Base-by-base conservation (phyloP, 2,329 filamentous ascomycete species). In the Aureobasidium zeae region DNA sequence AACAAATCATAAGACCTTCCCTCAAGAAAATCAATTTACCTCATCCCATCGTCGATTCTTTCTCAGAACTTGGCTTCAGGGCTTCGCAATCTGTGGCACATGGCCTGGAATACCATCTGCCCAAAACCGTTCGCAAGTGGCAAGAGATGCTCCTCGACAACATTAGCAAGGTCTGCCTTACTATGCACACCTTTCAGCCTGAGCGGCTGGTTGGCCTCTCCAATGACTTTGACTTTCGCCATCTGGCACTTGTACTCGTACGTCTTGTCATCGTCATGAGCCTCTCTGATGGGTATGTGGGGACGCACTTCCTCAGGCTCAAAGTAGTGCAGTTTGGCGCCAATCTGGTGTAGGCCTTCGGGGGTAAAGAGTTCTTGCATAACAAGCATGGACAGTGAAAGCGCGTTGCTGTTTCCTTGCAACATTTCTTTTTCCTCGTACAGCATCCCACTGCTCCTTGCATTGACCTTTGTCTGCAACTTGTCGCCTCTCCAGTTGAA, bases 371-470 rank as follows among this genome's bases (percentile, higher is more conserved):
- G 7, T 13, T 8, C 12, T 21, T 43, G 39, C 21, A 43, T 5
- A 3, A 43, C 5, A 9, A 34, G 4, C 8, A 26, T 19, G n/a
- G 15, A 12, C 9, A 34, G 3, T 7, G 39, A n/a, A n/a, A 12
- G 19, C 15, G 21, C 4, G 11, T 34, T 21, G 4, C 21, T 28
- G 6, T n/a, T 21, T 13, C 15, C 30, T 26, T 28, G 29, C 6
- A 43, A 30, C 7, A 34, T 12, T 3, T 43, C 39, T 30, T 26
- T 33, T 12, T 43, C 39, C 22, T 43, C 39, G 22, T 21, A 43
- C 16, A 43, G 8, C 29, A 43, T 25, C n/a, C 39, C 39, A 28
- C 39, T 43, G 22, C 39, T 43, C 4, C 31, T 25, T 5, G 39
- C 39, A 15, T 43, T 43, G 29, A 34, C 29, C 5, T 20, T 19